phyloP scores from a whole-genome alignment of 1,139 yeast genomes.

The Geotrichum europaeum region DNA sequence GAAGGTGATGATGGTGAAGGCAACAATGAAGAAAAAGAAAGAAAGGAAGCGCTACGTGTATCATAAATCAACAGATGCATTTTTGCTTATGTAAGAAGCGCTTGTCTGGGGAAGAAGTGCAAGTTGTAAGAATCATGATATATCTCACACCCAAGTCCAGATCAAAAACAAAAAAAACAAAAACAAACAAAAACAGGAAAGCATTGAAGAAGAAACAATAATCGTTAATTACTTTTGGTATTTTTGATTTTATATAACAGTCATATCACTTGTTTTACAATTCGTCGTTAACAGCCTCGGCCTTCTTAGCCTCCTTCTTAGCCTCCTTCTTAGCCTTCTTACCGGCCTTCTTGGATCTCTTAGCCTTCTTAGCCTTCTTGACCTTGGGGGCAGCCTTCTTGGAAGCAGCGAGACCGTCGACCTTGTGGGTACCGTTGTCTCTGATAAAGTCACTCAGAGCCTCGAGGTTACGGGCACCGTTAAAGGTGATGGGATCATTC shows the following conservation, averaged over 20 bases:
- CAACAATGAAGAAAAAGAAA: background rate
- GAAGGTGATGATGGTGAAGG: background rate
- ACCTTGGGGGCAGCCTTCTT: conserved; percentile 25
- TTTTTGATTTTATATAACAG: background rate
- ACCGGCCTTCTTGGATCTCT: conserved; percentile 17
- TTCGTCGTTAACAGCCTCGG: conserved; percentile 17
- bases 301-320: conserved; percentile 16
- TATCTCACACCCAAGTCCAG: background rate
- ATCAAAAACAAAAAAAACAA: background rate
- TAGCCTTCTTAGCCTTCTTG: conserved; percentile 36
- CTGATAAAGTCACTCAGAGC: conserved; percentile 63
- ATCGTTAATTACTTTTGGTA: background rate
- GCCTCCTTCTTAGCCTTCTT: conserved; percentile 19
- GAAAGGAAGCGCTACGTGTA: background rate
- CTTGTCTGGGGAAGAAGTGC: background rate
- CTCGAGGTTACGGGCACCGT: conserved; percentile 71
- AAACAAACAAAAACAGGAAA: too few species aligned
- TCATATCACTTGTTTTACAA: conserved; percentile 12
- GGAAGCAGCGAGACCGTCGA: conserved; percentile 46
- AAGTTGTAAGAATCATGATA: background rate
- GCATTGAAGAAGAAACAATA: background rate
- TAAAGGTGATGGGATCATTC: conserved; percentile 62
- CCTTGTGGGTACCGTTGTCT: conserved; percentile 52
- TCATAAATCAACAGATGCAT: background rate
- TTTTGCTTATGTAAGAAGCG: background rate